phyloP scores from a whole-genome alignment of 2,329 filamentous ascomycete genomes.

The Cadophora malorum region DNA sequence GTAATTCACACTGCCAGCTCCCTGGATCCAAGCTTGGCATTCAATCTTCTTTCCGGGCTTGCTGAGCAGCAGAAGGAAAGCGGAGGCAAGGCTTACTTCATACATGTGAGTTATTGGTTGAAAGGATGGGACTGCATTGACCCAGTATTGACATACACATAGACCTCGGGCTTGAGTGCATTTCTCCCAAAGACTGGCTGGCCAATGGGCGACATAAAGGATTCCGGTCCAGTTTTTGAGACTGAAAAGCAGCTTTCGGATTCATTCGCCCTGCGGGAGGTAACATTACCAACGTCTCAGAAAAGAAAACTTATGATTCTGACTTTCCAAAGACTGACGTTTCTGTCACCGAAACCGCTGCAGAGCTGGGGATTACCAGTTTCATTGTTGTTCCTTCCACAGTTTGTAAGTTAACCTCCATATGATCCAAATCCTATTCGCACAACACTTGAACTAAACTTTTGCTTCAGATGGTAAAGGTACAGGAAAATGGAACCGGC shows the following conservation, averaged over 20 bases:
- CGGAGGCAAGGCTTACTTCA: constrained; percentile 43
- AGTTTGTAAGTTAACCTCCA: constrained; percentile 33
- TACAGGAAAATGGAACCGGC: constrained; percentile 35
- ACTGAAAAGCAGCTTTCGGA: constrained; percentile 36
- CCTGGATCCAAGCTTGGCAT: constrained; percentile 38
- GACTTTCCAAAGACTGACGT: constrained; percentile 32
- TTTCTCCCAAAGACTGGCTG: constrained; percentile 36
- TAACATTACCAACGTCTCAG: too few relatives aligned
- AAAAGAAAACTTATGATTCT: too few relatives aligned
- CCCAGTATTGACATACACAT: too few relatives aligned
- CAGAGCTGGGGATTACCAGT: constrained; percentile 35
- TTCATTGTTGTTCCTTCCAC: constrained; percentile 36
- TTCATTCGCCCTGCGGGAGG: constrained; percentile 35
- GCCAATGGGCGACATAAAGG: constrained; percentile 34
- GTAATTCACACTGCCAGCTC: constrained; percentile 48
- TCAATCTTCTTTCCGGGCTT: constrained; percentile 46
- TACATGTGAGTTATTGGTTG: constrained; percentile 45
- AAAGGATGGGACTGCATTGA: too few relatives aligned
- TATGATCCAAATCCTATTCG: too few relatives aligned
- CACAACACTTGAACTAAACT: constrained; percentile 30
- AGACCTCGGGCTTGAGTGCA: constrained; percentile 37
- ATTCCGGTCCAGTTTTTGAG: constrained; percentile 36
- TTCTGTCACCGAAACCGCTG: constrained; percentile 33
- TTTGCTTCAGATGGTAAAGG: constrained; percentile 37
- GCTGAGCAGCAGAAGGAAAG: constrained; percentile 41